Evolutionary conservation across 2,329 filamentous ascomycete species (phyloP).

Genomic region (Monosporascus sp.): DNA sequence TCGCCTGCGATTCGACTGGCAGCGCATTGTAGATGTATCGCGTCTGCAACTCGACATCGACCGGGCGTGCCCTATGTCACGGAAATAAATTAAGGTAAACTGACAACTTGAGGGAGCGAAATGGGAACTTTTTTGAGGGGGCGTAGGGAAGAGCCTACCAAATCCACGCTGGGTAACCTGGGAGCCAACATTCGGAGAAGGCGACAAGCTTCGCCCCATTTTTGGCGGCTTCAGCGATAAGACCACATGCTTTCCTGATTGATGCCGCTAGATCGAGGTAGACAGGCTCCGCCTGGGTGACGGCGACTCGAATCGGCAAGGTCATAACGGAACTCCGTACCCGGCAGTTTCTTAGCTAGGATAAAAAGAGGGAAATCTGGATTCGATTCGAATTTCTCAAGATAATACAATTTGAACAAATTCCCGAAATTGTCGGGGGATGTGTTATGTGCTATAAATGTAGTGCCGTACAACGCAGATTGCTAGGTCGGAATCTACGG

Average conservation of each 20-base stretch:
- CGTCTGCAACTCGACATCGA: conserved; percentile 25
- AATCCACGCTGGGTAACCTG: conserved; percentile 39
- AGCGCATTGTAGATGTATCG: conserved; percentile 30
- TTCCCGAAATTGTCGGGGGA: no score
- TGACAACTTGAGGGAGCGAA: not conserved
- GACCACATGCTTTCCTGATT: conserved; percentile 40
- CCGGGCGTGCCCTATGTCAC: conserved; percentile 22
- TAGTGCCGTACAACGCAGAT: no score
- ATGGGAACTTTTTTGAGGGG: no score
- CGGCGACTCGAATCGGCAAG: conserved; percentile 30
- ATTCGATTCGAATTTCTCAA: no score
- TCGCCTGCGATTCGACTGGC: conserved; percentile 26
- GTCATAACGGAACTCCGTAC: no score
- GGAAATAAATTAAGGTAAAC: not conserved
- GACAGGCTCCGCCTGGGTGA: conserved; percentile 47
- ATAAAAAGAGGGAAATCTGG: no score
- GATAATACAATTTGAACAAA: no score
- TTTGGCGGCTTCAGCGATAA: conserved; percentile 44
- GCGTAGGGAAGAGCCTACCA: conserved; percentile 20
- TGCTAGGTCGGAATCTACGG: no score
- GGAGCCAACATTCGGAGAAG: conserved; percentile 39
- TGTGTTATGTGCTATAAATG: no score
- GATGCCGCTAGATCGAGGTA: conserved; percentile 46
- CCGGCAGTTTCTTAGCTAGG: no score
- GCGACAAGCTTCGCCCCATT: conserved; percentile 42